phyloP scores from a whole-genome alignment of 768 basidiomycete species.

The Leccinum ochraceum region DNA sequence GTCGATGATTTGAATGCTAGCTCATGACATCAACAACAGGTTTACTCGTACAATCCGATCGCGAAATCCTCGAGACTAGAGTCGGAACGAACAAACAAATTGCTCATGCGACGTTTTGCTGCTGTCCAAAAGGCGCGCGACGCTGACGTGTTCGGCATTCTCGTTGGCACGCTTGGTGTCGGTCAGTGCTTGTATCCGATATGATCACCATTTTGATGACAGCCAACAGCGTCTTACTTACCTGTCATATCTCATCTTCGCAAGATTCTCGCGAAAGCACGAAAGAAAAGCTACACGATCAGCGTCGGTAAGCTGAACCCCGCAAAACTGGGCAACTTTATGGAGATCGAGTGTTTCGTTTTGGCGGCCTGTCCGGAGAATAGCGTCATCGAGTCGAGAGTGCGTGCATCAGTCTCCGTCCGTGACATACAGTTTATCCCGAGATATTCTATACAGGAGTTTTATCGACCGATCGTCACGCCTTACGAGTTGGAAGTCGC shows the following conservation, averaged over 20 bases:
- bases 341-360: constrained; percentile 95
- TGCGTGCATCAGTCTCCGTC: constrained; percentile 17
- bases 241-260: constrained; percentile 86
- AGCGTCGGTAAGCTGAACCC: constrained; percentile 95
- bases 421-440: background rate
- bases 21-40: constrained; percentile 40
- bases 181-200: constrained; percentile 43
- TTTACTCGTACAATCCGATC: constrained; percentile 75
- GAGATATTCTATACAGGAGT: constrained; percentile 59
- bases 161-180: constrained; percentile 92
- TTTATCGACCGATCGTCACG: constrained; percentile 87
- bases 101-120: constrained; percentile 90
- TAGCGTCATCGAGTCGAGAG: constrained; percentile 75
- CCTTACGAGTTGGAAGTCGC: constrained; percentile 90
- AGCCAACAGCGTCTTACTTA: constrained; percentile 69
- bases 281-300: constrained; percentile 93
- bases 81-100: constrained; percentile 69
- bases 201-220: background rate
- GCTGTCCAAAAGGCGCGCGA: constrained; percentile 85
- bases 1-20: background rate
- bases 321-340: constrained; percentile 92
- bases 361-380: constrained; percentile 95
- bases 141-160: constrained; percentile 92
- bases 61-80: constrained; percentile 50
- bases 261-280: constrained; percentile 56